Base-by-base conservation (phyloP, 2,329 filamentous ascomycete species). In the Diaporthe batatas region DNA sequence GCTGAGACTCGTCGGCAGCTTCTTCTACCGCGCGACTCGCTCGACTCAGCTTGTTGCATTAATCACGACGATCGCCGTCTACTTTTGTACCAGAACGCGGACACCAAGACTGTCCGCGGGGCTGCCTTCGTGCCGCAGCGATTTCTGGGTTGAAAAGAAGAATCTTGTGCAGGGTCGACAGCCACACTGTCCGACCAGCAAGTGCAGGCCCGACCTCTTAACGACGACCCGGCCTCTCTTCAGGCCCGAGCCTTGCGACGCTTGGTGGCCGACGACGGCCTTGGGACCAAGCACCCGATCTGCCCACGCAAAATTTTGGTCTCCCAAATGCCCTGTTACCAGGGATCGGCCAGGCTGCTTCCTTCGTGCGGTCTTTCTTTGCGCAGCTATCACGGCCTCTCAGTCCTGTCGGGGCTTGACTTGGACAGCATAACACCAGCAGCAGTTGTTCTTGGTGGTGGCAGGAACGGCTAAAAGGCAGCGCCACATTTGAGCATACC, bases 31-130 rank as follows among this genome's bases (percentile, higher is more conserved):
- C 53, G 47, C 68, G 55, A 62, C 29, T 29, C 29, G 29, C 29
- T 29, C 29, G 29, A 29, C 55, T 53, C 68, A 59, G 23, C 25
- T 44, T 59, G 55, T 44, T 44, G 68, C 55, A 18, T 70, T 39
- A 32, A 54, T 34, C 39, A 42, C 39, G 39, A 53, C 47, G 32
- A 59, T 42, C 16, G 54, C 32, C 32, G 47, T 25, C 62, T n/a
- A 10, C 14, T 25, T 21, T 25, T 36, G 7, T 16, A 51, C 34
- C 47, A 51, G 44, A 36, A 23, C 47, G 14, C 32, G n/a, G 32
- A 39, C n/a, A n/a, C 44, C 21, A 39, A 67, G 21, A 51, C n/a
- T n/a, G 44, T 23, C 32, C 12, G 21, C 42, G 12, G 21, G 44
- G 62, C 29, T 65, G n/a, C n/a, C 32, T 51, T 36, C 18, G 29